Evolutionary conservation across 306 rosid species (phyloP), one percentile per base, ranked within the genome.

Genomic region (Fragaria ananassa): DNA sequence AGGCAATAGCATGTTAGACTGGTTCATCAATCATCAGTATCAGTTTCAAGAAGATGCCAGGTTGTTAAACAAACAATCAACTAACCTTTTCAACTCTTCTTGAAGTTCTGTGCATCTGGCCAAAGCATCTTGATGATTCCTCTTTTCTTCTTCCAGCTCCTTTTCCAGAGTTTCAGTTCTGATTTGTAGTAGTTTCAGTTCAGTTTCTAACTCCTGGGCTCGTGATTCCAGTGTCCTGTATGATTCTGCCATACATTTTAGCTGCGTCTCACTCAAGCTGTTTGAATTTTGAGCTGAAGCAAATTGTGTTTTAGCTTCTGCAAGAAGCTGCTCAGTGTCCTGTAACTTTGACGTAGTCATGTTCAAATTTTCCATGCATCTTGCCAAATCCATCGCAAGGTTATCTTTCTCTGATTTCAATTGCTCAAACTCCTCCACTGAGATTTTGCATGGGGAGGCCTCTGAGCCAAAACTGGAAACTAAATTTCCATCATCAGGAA

Each of bases 171-270:
- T 79, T 75, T 89, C 97, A 35, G 84, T 81, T 86, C 86, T 90
- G 58, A 71, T 82, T 41, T 74, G 87, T 57, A 92, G 83, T 70
- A 78, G 86, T 75, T 87, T 89, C 82, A 88, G 29, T 75, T 96
- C 93, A 56, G 88, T 86, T 86, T 91, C 93, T 41, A 92, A 84
- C 80, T 88, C 98, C 19, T 83, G 85, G 35, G 97, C 83, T 37
- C 92, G 93, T 39, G 85, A 81, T 85, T 96, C 99, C 70, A 96
- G 97, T 72, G 97, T 89, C 70, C 96, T 85, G 82, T 96, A 96
- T 0, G 99, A 96, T 78, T 96, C 98, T 72, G 96, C 97, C 99
- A 96, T 92, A 72, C 99, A 96, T 83, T 91, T 96, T 61, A 96
- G 89, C 91, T 96, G 99, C 2, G 99, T 96, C 85, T 96, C 99